Evolutionary conservation across 345 rosid genomes (phyloP).

Genomic region (Salix brachista): DNA sequence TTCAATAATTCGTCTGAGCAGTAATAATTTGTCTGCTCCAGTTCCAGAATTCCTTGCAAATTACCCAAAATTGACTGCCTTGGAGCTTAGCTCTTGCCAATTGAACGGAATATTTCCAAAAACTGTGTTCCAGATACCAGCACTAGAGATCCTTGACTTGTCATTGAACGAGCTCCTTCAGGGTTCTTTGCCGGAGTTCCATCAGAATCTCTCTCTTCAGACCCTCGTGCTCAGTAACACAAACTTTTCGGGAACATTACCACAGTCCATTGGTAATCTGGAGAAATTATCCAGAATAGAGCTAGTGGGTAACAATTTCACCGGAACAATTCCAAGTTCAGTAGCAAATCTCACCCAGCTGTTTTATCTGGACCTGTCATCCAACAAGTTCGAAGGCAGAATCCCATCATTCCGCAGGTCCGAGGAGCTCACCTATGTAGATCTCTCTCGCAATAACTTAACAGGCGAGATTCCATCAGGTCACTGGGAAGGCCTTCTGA

Average conservation of each 20-base stretch:
- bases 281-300: slow-evolving; percentile 17
- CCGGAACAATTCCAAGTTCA: slow-evolving; percentile 30
- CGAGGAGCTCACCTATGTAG: slow-evolving; percentile 23
- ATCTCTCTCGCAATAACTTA: slow-evolving; percentile 29
- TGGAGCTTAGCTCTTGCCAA: slow-evolving; percentile 13
- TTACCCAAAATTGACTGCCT: slow-evolving; percentile 9
- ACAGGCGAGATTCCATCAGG: slow-evolving; percentile 22
- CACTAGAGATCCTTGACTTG: slow-evolving; percentile 32
- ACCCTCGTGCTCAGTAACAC: slow-evolving; percentile 20
- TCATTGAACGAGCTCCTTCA: slow-evolving; percentile 11
- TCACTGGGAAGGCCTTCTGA: slow-evolving; percentile 22
- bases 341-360: slow-evolving; percentile 20
- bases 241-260: slow-evolving; percentile 28
- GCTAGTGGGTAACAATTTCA: slow-evolving; percentile 12
- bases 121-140: not conserved
- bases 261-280: slow-evolving; percentile 31
- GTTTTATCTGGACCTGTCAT: slow-evolving; percentile 27
- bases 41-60: slow-evolving; percentile 28
- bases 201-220: slow-evolving; percentile 16
- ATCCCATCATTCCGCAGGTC: slow-evolving; percentile 26
- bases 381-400: slow-evolving; percentile 26
- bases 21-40: slow-evolving; percentile 14
- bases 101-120: slow-evolving; percentile 31
- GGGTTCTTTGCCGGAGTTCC: slow-evolving; percentile 20
- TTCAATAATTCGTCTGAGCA: slow-evolving; percentile 12